Percentiles rank a stretch among this genome's conserved stretches.
These are phyloP conservation scores for Rhodocollybia butyracea DNA, from an alignment of 768 basidiomycete genomes.

Conservation along the genomic window DNA sequence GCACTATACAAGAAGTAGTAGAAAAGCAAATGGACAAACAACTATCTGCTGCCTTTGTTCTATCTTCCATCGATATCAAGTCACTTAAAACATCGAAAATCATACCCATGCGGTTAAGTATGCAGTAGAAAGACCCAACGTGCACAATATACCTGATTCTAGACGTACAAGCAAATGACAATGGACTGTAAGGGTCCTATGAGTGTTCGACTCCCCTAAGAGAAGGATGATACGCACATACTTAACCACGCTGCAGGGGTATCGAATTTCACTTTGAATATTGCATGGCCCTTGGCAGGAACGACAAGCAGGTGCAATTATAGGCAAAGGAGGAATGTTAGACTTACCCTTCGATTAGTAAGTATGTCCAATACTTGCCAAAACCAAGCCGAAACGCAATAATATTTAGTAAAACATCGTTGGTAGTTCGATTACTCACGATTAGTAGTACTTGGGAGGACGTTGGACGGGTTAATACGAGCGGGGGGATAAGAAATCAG, in stretches of 20 bases:
- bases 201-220: neutral
- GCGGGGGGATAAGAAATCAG: no score
- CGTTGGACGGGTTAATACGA: no score
- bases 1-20: no score
- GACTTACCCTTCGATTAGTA: no score
- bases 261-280: slow-evolving; percentile 7
- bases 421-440: no score
- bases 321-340: no score
- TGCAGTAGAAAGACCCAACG: neutral
- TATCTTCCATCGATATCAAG: neutral
- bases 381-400: no score
- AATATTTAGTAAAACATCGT: no score
- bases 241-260: slow-evolving; percentile 9
- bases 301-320: slow-evolving; percentile 8
- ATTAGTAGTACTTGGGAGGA: no score
- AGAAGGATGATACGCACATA: slow-evolving; percentile 4
- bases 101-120: slow-evolving; percentile 1
- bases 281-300: slow-evolving; percentile 8
- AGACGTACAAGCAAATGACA: slow-evolving; percentile 6
- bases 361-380: no score
- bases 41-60: neutral
- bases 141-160: neutral
- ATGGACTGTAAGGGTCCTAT: slow-evolving; percentile 1
- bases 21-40: no score
- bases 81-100: slow-evolving; percentile 8